Conservation (phyloP, 306 rosid genomes). For the Chamaecrista fasciculata region DNA sequence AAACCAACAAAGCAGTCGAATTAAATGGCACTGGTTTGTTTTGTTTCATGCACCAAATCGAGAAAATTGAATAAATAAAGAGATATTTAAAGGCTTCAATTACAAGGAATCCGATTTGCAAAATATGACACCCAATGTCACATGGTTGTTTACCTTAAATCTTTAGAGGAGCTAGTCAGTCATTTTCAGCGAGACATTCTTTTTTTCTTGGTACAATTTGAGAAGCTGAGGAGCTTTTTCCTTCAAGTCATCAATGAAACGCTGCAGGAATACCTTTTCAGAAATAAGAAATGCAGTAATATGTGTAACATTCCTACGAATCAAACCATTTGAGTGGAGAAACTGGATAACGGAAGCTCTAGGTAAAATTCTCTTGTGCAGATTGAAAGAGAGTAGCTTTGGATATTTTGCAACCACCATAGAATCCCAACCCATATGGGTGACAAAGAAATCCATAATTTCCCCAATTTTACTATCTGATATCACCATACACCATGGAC, state of each 20-base stretch:
- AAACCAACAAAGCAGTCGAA: no score
- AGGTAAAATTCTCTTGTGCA: conserved; percentile 38
- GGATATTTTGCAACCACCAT: conserved; percentile 18
- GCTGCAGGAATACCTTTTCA: conserved; percentile 24
- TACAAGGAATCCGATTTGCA: no score
- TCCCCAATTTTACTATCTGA: conserved; percentile 35
- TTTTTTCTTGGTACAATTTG: conserved; percentile 28
- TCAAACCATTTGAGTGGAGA: conserved; percentile 35
- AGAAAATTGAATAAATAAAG: no score
- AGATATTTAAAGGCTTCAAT: no score
- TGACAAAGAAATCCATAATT: conserved; percentile 37
- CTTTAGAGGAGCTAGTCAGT: neutral
- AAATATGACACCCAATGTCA: neutral
- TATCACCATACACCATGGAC: conserved; percentile 39
- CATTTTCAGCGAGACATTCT: neutral
- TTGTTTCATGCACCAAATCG: no score
- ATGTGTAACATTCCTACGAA: conserved; percentile 6
- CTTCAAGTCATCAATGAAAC: conserved; percentile 22
- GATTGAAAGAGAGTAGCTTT: conserved; percentile 19
- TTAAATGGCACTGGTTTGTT: no score
- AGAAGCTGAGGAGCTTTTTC: conserved; percentile 30
- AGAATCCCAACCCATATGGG: conserved; percentile 41
- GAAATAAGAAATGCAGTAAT: neutral
- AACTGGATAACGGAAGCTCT: conserved; percentile 39
- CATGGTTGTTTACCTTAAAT: neutral